These are phyloP conservation scores for Trichosporon sp. DNA, from an alignment of 1,284 basidiomycete genomes.

Conservation along the genomic window DNA sequence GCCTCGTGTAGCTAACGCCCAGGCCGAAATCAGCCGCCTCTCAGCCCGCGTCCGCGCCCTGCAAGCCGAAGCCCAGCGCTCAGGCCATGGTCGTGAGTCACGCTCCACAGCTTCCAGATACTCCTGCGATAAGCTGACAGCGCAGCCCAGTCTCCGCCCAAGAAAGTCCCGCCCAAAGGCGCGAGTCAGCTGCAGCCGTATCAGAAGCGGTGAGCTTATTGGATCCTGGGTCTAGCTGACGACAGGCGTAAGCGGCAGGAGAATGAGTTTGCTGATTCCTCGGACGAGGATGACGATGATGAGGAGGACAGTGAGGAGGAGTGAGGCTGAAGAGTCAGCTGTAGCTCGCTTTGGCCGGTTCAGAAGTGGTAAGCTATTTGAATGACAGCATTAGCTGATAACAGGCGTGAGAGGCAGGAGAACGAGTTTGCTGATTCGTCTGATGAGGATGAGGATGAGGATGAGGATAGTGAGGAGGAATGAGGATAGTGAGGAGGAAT, in stretches of 20 bases:
- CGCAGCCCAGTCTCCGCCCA: not conserved
- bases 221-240: not conserved
- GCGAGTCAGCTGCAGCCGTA: constrained; percentile 16
- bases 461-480: no score
- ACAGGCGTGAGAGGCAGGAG: no score
- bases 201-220: constrained; percentile 10
- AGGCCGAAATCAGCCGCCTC: constrained; percentile 10
- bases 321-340: no score
- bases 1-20: not conserved
- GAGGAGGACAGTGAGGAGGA: not conserved
- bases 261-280: constrained; percentile 17
- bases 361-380: no score
- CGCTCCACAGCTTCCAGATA: no score
- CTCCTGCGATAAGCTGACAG: not conserved
- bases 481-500: no score
- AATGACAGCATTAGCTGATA: no score
- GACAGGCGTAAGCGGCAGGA: constrained; percentile 12
- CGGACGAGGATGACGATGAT: constrained; percentile 11
- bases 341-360: no score
- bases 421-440: no score
- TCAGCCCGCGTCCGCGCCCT: constrained; percentile 1
- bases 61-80: constrained; percentile 6
- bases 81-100: constrained; percentile 6
- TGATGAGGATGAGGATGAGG: not conserved
- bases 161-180: constrained; percentile 11